Evolutionary conservation across 139 green algal species (phyloP).

Genomic region (Penium margaritaceum): DNA sequence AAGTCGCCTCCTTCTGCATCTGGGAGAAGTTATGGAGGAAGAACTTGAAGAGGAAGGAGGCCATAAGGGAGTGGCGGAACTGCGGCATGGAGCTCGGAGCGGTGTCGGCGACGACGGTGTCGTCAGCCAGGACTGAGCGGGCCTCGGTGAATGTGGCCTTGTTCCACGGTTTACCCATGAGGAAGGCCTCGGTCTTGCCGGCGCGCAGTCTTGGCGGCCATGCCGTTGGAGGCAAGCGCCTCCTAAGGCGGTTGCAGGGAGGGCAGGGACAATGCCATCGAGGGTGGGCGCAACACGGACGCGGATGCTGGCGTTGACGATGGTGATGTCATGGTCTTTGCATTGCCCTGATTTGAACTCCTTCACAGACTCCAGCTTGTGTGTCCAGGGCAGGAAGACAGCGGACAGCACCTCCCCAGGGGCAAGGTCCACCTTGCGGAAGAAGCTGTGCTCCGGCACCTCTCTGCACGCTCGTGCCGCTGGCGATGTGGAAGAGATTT

Average conservation of each 20-base stretch:
- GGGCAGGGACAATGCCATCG: too few relatives aligned
- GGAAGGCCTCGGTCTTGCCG: slow-evolving; percentile 23
- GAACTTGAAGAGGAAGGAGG: slow-evolving; percentile 90
- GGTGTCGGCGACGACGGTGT: slow-evolving; percentile 56
- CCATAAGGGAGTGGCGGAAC: slow-evolving; percentile 73
- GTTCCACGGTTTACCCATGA: slow-evolving; percentile 62
- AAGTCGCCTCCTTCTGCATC: slow-evolving; percentile 16
- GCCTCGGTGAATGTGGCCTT: slow-evolving; percentile 54
- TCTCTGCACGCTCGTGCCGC: too few relatives aligned
- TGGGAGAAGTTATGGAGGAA: slow-evolving; percentile 50
- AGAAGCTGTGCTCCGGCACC: slow-evolving; percentile 66
- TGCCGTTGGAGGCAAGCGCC: slow-evolving; percentile 77
- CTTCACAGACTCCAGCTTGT: slow-evolving; percentile 71
- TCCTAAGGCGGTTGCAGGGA: too few relatives aligned
- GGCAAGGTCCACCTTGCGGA: slow-evolving; percentile 66
- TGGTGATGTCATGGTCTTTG: slow-evolving; percentile 93
- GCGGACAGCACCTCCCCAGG: slow-evolving; percentile 68
- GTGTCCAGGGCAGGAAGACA: slow-evolving; percentile 57
- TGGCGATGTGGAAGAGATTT: too few relatives aligned
- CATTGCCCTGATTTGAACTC: slow-evolving; percentile 91
- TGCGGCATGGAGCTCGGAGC: slow-evolving; percentile 82
- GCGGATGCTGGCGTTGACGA: slow-evolving; percentile 80
- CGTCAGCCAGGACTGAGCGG: slow-evolving; percentile 60
- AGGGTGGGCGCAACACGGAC: too few relatives aligned
- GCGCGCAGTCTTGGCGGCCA: slow-evolving; percentile 58